Percentiles rank a stretch among this genome's conserved stretches.
These are phyloP conservation scores for Gossypium lobatum DNA, from an alignment of 441 rosid genomes.

Conservation along the genomic window DNA sequence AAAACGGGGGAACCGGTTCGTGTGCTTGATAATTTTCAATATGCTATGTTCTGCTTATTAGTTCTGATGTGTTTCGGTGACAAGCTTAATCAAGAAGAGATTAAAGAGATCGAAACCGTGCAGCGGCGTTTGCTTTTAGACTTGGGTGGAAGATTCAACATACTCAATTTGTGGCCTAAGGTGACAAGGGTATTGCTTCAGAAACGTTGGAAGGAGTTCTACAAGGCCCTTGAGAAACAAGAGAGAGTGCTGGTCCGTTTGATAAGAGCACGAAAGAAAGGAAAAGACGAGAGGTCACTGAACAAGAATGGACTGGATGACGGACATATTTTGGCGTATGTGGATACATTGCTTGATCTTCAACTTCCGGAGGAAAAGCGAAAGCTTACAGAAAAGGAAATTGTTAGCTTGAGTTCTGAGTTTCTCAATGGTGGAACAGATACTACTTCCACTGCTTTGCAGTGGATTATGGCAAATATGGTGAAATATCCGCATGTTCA, in stretches of 20 bases:
- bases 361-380: constrained; percentile 19
- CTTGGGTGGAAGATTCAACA: constrained; percentile 1
- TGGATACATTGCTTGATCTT: constrained; percentile 22
- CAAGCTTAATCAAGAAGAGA: constrained; percentile 21
- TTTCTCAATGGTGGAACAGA: constrained; percentile 21
- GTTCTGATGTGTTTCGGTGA: constrained; percentile 38
- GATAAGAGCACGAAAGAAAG: constrained; percentile 26
- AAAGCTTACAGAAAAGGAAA: constrained; percentile 21
- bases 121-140: constrained; percentile 3
- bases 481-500: constrained; percentile 24
- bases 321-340: constrained; percentile 1
- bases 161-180: constrained; percentile 33
- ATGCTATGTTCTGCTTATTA: constrained; percentile 29
- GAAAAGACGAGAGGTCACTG: not conserved
- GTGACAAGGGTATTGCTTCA: constrained; percentile 24
- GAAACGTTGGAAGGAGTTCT: constrained; percentile 28
- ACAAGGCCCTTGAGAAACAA: not conserved
- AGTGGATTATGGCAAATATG: constrained; percentile 30
- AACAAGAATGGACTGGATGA: not conserved
- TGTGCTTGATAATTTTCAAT: constrained; percentile 22
- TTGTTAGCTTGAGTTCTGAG: constrained; percentile 16
- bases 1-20: constrained; percentile 8
- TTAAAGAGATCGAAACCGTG: constrained; percentile 24
- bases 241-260: constrained; percentile 20
- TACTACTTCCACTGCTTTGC: constrained; percentile 28